These are phyloP conservation scores for Psilocybe cyanescens DNA, from an alignment of 768 basidiomycete genomes.

Conservation along the genomic window DNA sequence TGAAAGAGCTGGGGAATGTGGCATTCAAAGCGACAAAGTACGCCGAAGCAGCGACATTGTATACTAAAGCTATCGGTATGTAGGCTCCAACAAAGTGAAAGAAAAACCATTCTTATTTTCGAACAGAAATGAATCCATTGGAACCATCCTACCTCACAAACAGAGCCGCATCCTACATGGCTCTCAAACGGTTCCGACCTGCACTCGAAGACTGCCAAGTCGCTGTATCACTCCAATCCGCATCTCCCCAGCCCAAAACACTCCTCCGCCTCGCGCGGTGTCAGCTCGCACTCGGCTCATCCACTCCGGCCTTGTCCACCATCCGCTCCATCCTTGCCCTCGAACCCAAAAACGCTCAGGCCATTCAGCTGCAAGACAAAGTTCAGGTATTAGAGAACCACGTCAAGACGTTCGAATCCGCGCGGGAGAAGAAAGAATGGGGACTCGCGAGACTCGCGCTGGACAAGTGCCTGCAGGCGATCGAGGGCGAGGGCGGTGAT, in stretches of 20 bases:
- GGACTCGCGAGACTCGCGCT: constrained; percentile 77
- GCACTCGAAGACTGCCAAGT: constrained; percentile 83
- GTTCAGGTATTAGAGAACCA: constrained; percentile 67
- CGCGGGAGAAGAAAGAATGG: constrained; percentile 70
- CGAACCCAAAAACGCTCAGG: constrained; percentile 65
- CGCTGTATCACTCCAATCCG: constrained; percentile 67
- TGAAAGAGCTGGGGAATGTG: constrained; percentile 77
- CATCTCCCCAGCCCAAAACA: constrained; percentile 71
- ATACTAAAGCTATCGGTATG: constrained; percentile 76
- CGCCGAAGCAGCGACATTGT: constrained; percentile 70
- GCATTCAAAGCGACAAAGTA: constrained; percentile 73
- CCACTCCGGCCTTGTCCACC: constrained; percentile 68
- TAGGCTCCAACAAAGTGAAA: constrained; percentile 1
- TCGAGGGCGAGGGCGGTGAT: constrained; percentile 77
- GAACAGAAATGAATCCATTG: constrained; percentile 56
- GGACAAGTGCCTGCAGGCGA: constrained; percentile 73
- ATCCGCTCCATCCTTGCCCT: constrained; percentile 62
- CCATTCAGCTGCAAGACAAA: constrained; percentile 63
- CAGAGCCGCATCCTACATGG: constrained; percentile 86
- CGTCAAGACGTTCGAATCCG: constrained; percentile 62
- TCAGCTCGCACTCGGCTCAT: constrained; percentile 78
- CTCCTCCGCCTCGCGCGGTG: constrained; percentile 83
- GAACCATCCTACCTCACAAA: constrained; percentile 85
- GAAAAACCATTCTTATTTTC: background rate
- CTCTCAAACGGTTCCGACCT: constrained; percentile 71